These are phyloP conservation scores for Hamiltosporidium tvaerminnensis DNA, from an alignment of 371 early-diverging fungal genomes.

Conservation along the genomic window DNA sequence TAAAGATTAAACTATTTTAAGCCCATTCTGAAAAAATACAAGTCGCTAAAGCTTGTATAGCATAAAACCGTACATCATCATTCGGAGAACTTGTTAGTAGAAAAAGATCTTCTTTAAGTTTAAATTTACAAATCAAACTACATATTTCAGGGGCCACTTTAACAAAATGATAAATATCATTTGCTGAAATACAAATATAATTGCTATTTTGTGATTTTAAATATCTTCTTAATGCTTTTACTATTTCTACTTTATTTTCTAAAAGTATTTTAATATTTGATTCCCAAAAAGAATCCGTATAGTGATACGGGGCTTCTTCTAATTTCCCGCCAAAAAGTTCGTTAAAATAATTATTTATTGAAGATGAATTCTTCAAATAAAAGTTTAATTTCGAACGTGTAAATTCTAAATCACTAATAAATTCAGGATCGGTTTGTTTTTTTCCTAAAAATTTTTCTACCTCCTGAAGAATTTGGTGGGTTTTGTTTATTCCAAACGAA, in stretches of 20 bases:
- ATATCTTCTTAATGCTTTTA: conserved; percentile 46
- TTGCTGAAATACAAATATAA: conserved; percentile 42
- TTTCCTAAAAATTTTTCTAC: conserved; percentile 8
- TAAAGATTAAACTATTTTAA: too few relatives aligned
- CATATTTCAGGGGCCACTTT: conserved; percentile 36
- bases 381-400: neutral
- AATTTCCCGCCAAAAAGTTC: conserved; percentile 43
- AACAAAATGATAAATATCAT: conserved; percentile 46
- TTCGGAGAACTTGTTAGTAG: conserved; percentile 30
- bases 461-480: conserved; percentile 4
- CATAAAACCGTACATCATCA: conserved; percentile 48
- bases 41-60: conserved; percentile 41
- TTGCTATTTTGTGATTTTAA: conserved; percentile 34
- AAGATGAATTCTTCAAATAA: conserved; percentile 3
- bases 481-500: conserved; percentile 9
- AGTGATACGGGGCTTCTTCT: conserved; percentile 44
- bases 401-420: conserved; percentile 1
- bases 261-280: conserved; percentile 21
- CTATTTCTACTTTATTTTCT: conserved; percentile 36
- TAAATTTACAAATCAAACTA: conserved; percentile 25
- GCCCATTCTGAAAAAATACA: conserved; percentile 47
- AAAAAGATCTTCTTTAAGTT: conserved; percentile 40
- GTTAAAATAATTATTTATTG: conserved; percentile 26
- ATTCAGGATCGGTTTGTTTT: conserved; percentile 8
- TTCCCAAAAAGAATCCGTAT: conserved; percentile 42